phyloP scores from a whole-genome alignment of 2,329 filamentous ascomycete species.

The Fusarium mangiferae region DNA sequence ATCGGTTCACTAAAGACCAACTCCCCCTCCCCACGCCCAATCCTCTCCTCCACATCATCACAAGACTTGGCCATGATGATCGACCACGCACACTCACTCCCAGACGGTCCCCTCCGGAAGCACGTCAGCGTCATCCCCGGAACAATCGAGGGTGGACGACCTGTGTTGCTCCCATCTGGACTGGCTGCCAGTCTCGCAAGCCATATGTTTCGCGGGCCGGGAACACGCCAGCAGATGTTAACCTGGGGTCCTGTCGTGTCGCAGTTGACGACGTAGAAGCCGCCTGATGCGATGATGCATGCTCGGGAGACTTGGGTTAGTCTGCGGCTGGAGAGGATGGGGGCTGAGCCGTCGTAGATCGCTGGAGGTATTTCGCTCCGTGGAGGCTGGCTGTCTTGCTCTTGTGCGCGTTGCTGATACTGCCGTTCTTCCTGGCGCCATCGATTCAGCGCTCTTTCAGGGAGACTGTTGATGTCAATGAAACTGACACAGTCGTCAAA shows the following conservation, averaged over 20 bases:
- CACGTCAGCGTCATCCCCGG: neutral
- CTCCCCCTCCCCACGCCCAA: neutral
- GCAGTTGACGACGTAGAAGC: neutral
- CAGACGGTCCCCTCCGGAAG: neutral
- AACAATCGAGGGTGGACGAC: accelerated
- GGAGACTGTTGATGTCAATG: neutral
- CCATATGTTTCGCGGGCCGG: neutral
- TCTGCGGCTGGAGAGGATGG: neutral
- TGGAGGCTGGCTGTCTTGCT: neutral
- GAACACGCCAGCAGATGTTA: neutral
- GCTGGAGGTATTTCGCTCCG: neutral
- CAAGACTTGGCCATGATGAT: neutral
- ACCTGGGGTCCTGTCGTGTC: neutral
- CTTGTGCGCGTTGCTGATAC: neutral
- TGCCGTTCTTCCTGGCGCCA: neutral
- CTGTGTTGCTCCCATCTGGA: neutral
- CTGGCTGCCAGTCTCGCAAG: neutral
- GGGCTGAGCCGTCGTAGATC: neutral
- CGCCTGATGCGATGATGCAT: neutral
- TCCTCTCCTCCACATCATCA: neutral
- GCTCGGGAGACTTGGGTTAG: neutral
- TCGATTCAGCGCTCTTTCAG: neutral
- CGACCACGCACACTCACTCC: neutral
- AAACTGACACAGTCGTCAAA: neutral
- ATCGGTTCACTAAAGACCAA: neutral